Evolutionary conservation across 257 asterid species (phyloP), one percentile per base, ranked within the genome.

Genomic region (Haberlea rhodopensis): DNA sequence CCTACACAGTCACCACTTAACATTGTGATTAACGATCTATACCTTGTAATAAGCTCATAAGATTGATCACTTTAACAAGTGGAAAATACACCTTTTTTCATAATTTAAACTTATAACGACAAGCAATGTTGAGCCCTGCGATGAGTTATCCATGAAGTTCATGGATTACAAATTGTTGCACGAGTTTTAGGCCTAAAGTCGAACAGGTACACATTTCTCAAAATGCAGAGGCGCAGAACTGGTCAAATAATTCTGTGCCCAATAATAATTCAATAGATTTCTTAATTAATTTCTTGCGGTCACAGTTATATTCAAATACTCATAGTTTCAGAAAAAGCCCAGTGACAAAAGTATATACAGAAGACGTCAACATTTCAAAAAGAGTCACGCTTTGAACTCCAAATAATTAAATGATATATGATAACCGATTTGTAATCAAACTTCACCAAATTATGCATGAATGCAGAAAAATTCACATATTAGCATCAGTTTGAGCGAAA

Each of bases 401-500:
- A 23, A 24, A 34, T 5, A 20, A 72, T 52, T 22, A 43, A 9
- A 58, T 34, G 51, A 72, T 24, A 40, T 9, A 8, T 45, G 24
- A 61, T 5, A 40, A 20, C 8, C 22, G 13, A 28, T 63, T 24
- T 63, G 43, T 48, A 6, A 53, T 1, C 37, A 46, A 55, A 48
- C 49, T 28, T 2, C 60, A 29, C 28, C 19, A 62, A 9, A 57
- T 16, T 49, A 60, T 3, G 26, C 32, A 20, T 19, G 18, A 54
- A 28, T 5, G 53, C 24, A 52, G 54, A 0, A 48, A 27, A 23
- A 57, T 53, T 62, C 67, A n/a, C 26, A 11, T 46, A 57, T 25
- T 51, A 65, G 18, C 19, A 15, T 64, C 24, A 59, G 60, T 25
- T 8, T 31, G 48, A 66, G 58, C 59, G 16, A 52, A 70, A 75